Percentiles rank a stretch among this genome's conserved stretches.
Conservation (phyloP, 139 green algal species). For the Chlorokybus atmophyticus region DNA sequence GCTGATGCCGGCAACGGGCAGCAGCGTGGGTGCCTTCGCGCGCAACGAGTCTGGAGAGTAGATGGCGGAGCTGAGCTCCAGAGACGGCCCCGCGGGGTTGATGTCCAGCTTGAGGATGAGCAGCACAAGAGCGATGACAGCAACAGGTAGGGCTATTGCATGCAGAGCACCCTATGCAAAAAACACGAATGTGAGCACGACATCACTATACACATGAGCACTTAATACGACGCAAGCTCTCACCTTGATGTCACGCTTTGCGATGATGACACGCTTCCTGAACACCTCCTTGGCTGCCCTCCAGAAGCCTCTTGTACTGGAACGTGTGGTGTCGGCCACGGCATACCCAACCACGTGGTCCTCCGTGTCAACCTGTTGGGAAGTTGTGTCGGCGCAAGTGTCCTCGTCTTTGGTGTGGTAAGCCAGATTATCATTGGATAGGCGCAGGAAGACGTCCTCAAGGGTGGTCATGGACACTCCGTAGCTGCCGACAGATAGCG, state of each 20-base stretch:
- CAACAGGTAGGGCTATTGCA: slow-evolving; percentile 14
- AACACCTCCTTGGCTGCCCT: slow-evolving; percentile 14
- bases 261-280: slow-evolving; percentile 14
- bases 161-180: too few relatives aligned
- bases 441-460: slow-evolving; percentile 6
- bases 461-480: slow-evolving; percentile 8
- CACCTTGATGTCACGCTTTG: slow-evolving; percentile 13
- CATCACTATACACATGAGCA: too few relatives aligned
- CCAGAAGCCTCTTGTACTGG: neutral
- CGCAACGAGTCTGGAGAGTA: too few relatives aligned
- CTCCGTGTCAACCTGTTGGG: too few relatives aligned
- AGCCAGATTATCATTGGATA: slow-evolving; percentile 1
- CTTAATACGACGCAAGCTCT: too few relatives aligned
- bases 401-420: too few relatives aligned
- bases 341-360: too few relatives aligned
- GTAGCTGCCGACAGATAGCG: neutral
- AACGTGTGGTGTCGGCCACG: neutral
- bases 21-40: too few relatives aligned
- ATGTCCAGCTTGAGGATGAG: slow-evolving; percentile 19
- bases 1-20: too few relatives aligned
- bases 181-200: too few relatives aligned
- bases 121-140: slow-evolving; percentile 16
- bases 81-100: slow-evolving; percentile 9
- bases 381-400: too few relatives aligned
- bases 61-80: too few relatives aligned